Evolutionary conservation across 1,284 basidiomycete genomes (phyloP).

Genomic region (Ustilago shanxiensis): DNA sequence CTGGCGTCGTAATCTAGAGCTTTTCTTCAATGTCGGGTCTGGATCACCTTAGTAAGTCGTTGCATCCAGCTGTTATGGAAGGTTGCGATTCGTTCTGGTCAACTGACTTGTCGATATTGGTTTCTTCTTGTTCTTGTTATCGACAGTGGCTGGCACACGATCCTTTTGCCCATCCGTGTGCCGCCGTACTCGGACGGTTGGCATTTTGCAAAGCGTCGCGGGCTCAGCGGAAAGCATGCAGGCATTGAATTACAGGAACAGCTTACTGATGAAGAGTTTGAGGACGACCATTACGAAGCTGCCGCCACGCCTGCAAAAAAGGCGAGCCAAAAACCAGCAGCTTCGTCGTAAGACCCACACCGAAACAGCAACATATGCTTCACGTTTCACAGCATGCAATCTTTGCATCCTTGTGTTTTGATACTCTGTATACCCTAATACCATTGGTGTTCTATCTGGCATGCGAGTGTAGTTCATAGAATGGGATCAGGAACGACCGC

Average conservation of each 20-base stretch:
- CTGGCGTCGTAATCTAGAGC: slow-evolving; percentile 77
- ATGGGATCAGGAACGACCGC: neutral
- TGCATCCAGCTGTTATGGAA: neutral
- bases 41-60: slow-evolving; percentile 53
- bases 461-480: neutral
- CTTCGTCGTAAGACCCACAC: neutral
- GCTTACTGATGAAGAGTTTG: slow-evolving; percentile 73
- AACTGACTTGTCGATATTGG: too few species aligned
- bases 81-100: too few species aligned
- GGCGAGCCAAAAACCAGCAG: neutral
- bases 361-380: neutral
- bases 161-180: slow-evolving; percentile 83
- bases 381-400: neutral
- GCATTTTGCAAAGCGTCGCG: slow-evolving; percentile 80
- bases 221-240: slow-evolving; percentile 71
- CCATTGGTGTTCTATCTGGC: neutral
- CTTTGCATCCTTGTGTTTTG: neutral
- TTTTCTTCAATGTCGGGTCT: slow-evolving; percentile 89
- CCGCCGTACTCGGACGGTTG: slow-evolving; percentile 88
- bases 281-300: slow-evolving; percentile 31
- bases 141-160: slow-evolving; percentile 78
- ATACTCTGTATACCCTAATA: slow-evolving; percentile 1
- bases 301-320: neutral
- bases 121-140: neutral
- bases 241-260: slow-evolving; percentile 73